Percentiles rank a stretch among this genome's conserved stretches.
These are phyloP conservation scores for Podaxis carcinomalis DNA, from an alignment of 768 basidiomycete species.

Conservation along the genomic window DNA sequence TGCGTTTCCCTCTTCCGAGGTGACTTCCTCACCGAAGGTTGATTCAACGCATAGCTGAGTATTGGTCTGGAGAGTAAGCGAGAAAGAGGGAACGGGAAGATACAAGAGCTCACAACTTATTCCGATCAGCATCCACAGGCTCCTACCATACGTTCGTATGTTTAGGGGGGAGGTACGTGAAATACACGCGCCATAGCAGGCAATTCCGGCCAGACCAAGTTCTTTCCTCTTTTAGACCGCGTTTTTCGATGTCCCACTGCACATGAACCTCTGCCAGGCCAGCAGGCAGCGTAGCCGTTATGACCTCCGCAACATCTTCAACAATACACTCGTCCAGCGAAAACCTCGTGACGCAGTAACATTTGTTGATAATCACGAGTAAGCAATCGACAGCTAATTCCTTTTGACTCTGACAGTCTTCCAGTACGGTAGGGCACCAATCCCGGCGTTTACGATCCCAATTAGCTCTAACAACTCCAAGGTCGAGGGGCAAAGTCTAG, in stretches of 20 bases:
- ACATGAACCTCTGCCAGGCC: constrained; percentile 77
- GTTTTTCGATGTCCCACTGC: constrained; percentile 90
- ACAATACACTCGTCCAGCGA: constrained; percentile 60
- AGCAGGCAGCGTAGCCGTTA: constrained; percentile 62
- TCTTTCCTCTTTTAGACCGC: constrained; percentile 48
- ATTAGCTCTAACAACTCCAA: constrained; percentile 16
- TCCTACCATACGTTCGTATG: constrained; percentile 55
- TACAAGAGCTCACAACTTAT: constrained; percentile 2
- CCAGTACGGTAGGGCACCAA: constrained; percentile 53
- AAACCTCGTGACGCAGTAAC: constrained; percentile 83
- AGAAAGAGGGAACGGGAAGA: not conserved
- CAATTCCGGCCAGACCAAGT: not conserved
- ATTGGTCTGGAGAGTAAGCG: constrained; percentile 71
- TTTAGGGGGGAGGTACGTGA: constrained; percentile 61
- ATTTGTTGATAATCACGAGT: constrained; percentile 92
- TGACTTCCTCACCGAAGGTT: not conserved
- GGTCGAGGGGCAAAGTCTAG: constrained; percentile 66
- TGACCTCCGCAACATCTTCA: constrained; percentile 73
- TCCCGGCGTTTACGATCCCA: not conserved
- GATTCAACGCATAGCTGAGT: constrained; percentile 56
- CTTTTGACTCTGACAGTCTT: constrained; percentile 4
- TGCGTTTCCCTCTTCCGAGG: not conserved
- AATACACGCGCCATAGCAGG: not conserved
- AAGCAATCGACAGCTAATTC: constrained; percentile 23
- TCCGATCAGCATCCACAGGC: constrained; percentile 32